Evolutionary conservation across 2,329 filamentous ascomycete genomes (phyloP).

Genomic region (Botrytis sinoallii): DNA sequence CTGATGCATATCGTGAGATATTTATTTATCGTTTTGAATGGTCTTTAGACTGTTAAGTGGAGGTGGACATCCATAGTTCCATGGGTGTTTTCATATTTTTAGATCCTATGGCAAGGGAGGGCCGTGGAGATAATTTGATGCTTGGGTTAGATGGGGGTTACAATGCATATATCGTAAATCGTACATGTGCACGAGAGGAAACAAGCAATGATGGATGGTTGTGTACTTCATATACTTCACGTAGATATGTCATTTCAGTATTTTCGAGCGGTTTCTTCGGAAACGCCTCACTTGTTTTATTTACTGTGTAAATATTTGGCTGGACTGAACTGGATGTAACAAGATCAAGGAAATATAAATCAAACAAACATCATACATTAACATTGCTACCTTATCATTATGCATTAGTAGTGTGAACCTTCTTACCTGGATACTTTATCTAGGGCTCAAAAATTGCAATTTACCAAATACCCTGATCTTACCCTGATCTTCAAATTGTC

Average conservation of each 20-base stretch:
- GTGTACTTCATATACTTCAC: background rate
- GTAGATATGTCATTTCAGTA: background rate
- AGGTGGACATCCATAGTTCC: background rate
- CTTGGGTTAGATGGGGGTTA: background rate
- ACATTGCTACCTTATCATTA: background rate
- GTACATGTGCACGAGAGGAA: background rate
- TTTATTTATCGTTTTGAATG: background rate
- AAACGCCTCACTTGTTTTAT: background rate
- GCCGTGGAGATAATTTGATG: background rate
- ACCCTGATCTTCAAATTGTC: background rate
- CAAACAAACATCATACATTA: background rate
- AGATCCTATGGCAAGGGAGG: background rate
- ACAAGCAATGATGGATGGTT: background rate
- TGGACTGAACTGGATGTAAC: background rate
- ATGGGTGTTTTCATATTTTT: background rate
- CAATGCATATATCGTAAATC: background rate
- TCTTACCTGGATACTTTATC: background rate
- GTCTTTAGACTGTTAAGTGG: background rate
- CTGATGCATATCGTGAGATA: conserved; percentile 1
- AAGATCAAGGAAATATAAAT: conserved; percentile 3
- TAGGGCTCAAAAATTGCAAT: background rate
- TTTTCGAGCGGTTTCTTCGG: background rate
- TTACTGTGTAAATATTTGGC: background rate
- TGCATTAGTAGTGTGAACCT: background rate
- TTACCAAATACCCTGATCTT: background rate